Evolutionary conservation across 169 alveolate genomes (phyloP).

Genomic region (Plasmodium inui): DNA sequence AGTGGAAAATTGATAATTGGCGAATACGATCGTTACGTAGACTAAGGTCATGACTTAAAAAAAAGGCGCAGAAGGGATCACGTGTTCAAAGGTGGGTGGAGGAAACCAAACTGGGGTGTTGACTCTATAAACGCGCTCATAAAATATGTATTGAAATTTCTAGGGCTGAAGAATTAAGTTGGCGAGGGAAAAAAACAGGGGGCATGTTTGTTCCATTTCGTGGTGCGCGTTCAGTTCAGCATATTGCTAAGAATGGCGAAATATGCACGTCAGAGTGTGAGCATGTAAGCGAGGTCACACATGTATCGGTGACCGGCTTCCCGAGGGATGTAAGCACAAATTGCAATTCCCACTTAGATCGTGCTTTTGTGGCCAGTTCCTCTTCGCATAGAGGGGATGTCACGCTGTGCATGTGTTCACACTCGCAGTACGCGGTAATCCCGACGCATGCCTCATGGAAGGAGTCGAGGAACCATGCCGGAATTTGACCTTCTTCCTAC

Average conservation of each 20-base stretch:
- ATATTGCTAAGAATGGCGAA: not conserved
- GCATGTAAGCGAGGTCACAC: not conserved
- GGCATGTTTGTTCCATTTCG: not conserved
- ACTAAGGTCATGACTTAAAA: not conserved
- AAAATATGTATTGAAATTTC: not conserved
- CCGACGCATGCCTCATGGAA: not conserved
- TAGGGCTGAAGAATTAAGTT: not conserved
- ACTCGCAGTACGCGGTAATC: not conserved
- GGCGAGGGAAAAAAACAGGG: not conserved
- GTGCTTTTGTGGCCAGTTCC: not conserved
- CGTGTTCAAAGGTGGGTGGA: not conserved
- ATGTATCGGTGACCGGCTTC: not conserved
- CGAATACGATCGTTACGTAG: not conserved
- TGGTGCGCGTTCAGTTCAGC: not conserved
- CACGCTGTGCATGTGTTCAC: not conserved
- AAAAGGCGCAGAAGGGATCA: not conserved
- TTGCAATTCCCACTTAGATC: not conserved
- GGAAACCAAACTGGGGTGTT: not conserved
- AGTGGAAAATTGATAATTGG: not conserved
- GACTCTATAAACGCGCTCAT: not conserved
- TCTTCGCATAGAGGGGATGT: not conserved
- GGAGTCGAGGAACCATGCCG: not conserved
- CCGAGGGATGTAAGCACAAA: not conserved
- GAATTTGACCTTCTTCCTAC: not conserved
- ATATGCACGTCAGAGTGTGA: not conserved